Base-by-base conservation (phyloP, 2,329 filamentous ascomycete species). In the Alternaria tenuissima region DNA sequence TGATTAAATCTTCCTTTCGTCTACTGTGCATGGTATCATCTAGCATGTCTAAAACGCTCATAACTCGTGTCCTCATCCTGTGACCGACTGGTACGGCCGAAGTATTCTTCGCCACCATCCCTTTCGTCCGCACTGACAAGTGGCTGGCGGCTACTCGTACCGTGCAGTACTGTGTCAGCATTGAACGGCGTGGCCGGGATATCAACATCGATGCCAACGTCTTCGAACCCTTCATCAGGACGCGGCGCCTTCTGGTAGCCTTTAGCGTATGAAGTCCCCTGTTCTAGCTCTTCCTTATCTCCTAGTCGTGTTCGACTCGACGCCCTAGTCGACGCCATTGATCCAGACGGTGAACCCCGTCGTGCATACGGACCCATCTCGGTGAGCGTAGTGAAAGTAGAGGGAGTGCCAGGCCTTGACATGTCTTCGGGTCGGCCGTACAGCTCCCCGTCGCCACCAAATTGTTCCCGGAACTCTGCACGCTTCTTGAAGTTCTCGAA, bases 401-500 rank as follows among this genome's bases (percentile, higher is more conserved):
- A 70, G 1, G 73, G 74, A 1, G 74, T 77, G 14, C 72, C 72
- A 1, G 72, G 67, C 7, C 73, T 58, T 3, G 67, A 73, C 1
- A 89, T 79, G 61, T 92, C 89, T 20, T 84, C 81, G 2, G 85
- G 81, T 14, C 81, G 84, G 3, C 90, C 90, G 66, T 81, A 84
- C 2, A 84, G 68, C 54, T 81, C 80, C 28, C 91, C 91, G 51
- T 83, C 81, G 9, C 91, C 93, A 18, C 93, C 93, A 68, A 93
- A 92, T 52, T 95, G 90, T 16, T 93, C 90, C 0, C 89, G 88
- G 79, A 97, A 97, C 69, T 97, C 94, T 3, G 91, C 86, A 5
- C 92, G 87, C 76, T 96, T 91, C 81, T 96, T 97, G 84, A 90
- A 97, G 78, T 92, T 93, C 61, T 92, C 89, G 75, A 96, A 97